Evolutionary conservation across 2,329 filamentous ascomycete species (phyloP).

Genomic region (Claviceps purpurea): DNA sequence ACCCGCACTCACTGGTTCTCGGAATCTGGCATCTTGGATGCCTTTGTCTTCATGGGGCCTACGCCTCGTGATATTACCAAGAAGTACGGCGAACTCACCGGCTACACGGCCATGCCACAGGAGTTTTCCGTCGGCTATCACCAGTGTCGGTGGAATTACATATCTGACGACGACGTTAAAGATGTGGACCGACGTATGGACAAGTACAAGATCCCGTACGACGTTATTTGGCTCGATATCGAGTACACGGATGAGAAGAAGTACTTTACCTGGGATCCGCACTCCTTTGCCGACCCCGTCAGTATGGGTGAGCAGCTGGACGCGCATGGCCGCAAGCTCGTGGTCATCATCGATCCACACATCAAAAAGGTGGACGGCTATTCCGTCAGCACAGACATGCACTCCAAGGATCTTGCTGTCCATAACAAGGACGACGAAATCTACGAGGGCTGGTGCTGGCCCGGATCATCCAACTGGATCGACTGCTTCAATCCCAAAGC

Average conservation of each 20-base stretch:
- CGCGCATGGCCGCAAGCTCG: slow-evolving; percentile 74
- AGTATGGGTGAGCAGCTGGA: slow-evolving; percentile 83
- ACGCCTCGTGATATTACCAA: slow-evolving; percentile 70
- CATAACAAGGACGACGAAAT: slow-evolving; percentile 80
- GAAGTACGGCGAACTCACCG: slow-evolving; percentile 79
- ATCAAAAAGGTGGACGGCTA: slow-evolving; percentile 88
- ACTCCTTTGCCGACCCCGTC: slow-evolving; percentile 76
- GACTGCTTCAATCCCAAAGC: slow-evolving; percentile 93
- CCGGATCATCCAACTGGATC: slow-evolving; percentile 90
- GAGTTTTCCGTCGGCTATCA: slow-evolving; percentile 90
- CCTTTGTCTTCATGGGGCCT: slow-evolving; percentile 90
- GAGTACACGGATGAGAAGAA: slow-evolving; percentile 96
- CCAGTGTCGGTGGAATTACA: slow-evolving; percentile 98
- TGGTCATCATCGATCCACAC: slow-evolving; percentile 91
- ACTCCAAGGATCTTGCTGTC: slow-evolving; percentile 68
- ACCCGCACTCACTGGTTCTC: slow-evolving; percentile 97
- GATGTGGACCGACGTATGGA: slow-evolving; percentile 96
- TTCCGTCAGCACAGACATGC: slow-evolving; percentile 63
- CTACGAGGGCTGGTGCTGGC: slow-evolving; percentile 98
- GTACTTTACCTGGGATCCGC: slow-evolving; percentile 93
- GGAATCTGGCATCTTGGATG: slow-evolving; percentile 75
- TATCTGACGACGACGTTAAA: slow-evolving; percentile 91
- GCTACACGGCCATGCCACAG: slow-evolving; percentile 80
- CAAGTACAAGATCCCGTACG: slow-evolving; percentile 88
- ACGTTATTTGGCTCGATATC: slow-evolving; percentile 97